Base-by-base conservation (phyloP, 768 basidiomycete genomes). In the Tulasnella sp. region DNA sequence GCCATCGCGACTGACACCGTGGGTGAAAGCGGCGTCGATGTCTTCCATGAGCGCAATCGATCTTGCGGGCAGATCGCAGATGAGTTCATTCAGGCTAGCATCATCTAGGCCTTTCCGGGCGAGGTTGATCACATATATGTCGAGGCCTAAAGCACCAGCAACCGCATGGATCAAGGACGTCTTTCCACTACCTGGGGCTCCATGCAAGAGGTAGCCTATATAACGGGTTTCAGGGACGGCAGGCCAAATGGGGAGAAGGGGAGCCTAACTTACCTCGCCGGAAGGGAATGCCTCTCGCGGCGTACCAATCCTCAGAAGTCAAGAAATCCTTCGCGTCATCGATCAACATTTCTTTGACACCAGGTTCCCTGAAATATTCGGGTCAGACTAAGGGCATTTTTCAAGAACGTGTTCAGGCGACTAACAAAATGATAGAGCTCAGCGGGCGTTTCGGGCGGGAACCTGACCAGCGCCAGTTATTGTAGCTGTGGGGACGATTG, bases 1-100 rank as follows among this genome's bases (percentile, higher is more conserved):
- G 44, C 55, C 71, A n/a, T 86, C 84, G 51, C 86, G 86, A 57
- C 73, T 85, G 73, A 88, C 80, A 29, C 85, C 84, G 67, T 85
- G 86, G 42, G 85, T 84, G 84, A 94, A 92, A 2, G 92, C 93
- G 2, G 90, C 92, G 80, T 95, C 93, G 76, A 94, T 91, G 82
- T 94, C 93, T 83, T 94, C 93, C 89, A 95, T 93, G 46, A 95
- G 86, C 5, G 90, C 89, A 77, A 94, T 91, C 81, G 91, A 93
- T 80, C 87, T 86, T 77, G 89, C 87, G n/a, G 93, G 93, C 1
- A 93, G 86, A 1, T 86, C 85, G 11, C 87, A 86, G 78, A 93
- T 89, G 61, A 93, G 85, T 55, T 88, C 86, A 74, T 85, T 87
- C 35, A 93, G 87, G 10, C 84, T 82, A 1, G 86, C 84, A 82